These are phyloP conservation scores for Fraxinus angustifolia DNA, from an alignment of 305 asterid species.

Conservation along the genomic window DNA sequence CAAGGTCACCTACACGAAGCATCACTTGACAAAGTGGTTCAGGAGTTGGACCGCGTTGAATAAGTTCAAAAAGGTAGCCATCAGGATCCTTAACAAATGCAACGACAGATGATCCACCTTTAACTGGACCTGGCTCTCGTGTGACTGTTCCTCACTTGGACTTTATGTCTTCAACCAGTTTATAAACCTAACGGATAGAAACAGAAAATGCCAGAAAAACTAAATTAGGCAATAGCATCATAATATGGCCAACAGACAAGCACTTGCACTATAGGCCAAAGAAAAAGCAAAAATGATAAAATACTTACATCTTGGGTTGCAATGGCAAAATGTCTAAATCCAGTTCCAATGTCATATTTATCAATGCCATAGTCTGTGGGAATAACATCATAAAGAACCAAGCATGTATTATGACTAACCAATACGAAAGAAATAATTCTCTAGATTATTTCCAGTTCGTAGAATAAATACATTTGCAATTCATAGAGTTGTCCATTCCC, in stretches of 20 bases:
- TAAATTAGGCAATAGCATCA: slow-evolving; percentile 12
- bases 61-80: slow-evolving; percentile 84
- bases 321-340: slow-evolving; percentile 96
- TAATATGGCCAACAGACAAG: neutral
- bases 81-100: slow-evolving; percentile 97
- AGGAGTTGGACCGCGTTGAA: slow-evolving; percentile 87
- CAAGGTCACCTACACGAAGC: slow-evolving; percentile 99
- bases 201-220: neutral
- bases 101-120: slow-evolving; percentile 81
- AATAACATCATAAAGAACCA: slow-evolving; percentile 16
- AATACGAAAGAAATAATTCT: neutral
- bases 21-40: slow-evolving; percentile 97
- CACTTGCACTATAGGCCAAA: slow-evolving; percentile 27
- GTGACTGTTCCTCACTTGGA: slow-evolving; percentile 89
- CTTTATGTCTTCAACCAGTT: slow-evolving; percentile 71
- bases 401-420: neutral
- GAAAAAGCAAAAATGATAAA: neutral
- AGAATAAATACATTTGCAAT: neutral
- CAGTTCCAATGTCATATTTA: slow-evolving; percentile 84
- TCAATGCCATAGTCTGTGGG: slow-evolving; percentile 82
- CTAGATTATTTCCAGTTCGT: neutral
- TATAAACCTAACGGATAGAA: slow-evolving; percentile 59
- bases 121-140: slow-evolving; percentile 95
- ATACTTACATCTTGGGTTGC: slow-evolving; percentile 81
- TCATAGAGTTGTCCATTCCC: neutral